These are phyloP conservation scores for Tardiomyces depauwii DNA, from an alignment of 1,139 yeast species.

Conservation along the genomic window DNA sequence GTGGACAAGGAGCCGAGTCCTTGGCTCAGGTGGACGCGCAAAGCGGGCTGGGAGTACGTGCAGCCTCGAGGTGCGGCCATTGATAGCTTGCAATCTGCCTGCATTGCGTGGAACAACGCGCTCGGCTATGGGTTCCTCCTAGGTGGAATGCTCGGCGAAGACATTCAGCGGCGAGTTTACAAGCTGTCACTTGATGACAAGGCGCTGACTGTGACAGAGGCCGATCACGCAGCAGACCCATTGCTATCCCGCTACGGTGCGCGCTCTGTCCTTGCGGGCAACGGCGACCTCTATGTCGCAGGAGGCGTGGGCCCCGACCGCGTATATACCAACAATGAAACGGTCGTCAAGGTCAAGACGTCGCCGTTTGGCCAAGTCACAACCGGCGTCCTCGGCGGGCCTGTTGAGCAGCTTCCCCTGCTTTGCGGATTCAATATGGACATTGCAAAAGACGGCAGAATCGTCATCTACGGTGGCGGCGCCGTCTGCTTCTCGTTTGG, in stretches of 20 bases:
- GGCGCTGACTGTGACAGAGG: neutral
- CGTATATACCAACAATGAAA: neutral
- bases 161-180: slow-evolving; percentile 8
- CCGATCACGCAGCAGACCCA: neutral
- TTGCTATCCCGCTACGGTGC: neutral
- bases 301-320: neutral
- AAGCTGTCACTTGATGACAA: neutral
- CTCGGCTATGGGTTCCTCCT: slow-evolving; percentile 32
- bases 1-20: slow-evolving; percentile 13
- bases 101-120: slow-evolving; percentile 27
- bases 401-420: slow-evolving; percentile 31
- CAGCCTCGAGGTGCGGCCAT: slow-evolving; percentile 3
- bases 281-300: neutral
- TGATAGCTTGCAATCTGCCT: slow-evolving; percentile 11
- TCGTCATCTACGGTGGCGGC: slow-evolving; percentile 54
- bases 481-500: slow-evolving; percentile 83
- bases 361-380: neutral
- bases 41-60: slow-evolving; percentile 14
- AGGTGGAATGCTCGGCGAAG: slow-evolving; percentile 42
- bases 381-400: neutral
- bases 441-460: slow-evolving; percentile 11
- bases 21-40: slow-evolving; percentile 15
- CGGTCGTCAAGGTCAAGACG: neutral
- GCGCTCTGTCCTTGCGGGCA: neutral
- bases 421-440: slow-evolving; percentile 47